A percentile compares a stretch with the other conserved stretches of the same genome.
These are phyloP conservation scores for Draba incana DNA, from an alignment of 345 rosid genomes.

Conservation along the genomic window DNA sequence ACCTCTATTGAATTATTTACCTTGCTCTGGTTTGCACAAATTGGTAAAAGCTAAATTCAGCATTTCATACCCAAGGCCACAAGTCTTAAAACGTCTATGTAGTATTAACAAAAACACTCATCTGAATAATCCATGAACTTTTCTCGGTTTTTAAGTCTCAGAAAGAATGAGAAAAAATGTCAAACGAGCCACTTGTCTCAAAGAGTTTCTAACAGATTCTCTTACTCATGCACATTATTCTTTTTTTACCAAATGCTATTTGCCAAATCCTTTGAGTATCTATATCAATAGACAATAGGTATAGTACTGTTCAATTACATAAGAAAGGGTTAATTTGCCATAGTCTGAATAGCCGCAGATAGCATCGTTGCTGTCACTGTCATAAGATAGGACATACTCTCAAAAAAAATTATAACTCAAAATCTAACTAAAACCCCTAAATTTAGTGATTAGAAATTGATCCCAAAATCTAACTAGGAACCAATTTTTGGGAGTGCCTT, in stretches of 20 bases:
- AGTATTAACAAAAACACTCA: slow-evolving; percentile 24
- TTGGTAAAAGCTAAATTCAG: not conserved
- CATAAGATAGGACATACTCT: no score
- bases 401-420: not conserved
- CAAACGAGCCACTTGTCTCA: slow-evolving; percentile 15
- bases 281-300: not conserved
- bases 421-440: no score
- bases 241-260: slow-evolving; percentile 29
- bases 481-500: no score
- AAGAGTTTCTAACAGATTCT: slow-evolving; percentile 6
- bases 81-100: not conserved
- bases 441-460: no score
- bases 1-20: no score
- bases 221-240: slow-evolving; percentile 27
- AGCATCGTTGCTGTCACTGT: no score
- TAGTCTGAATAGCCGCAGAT: no score
- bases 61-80: not conserved
- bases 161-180: slow-evolving; percentile 18
- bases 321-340: no score
- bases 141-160: slow-evolving; percentile 4
- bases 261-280: slow-evolving; percentile 10
- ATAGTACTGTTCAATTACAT: not conserved
- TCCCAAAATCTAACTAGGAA: no score
- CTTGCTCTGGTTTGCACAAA: not conserved
- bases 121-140: not conserved